Percentiles rank a stretch among this genome's conserved stretches.
Conservation (phyloP, 805 yeast species). For the Danielia reshetovae region DNA sequence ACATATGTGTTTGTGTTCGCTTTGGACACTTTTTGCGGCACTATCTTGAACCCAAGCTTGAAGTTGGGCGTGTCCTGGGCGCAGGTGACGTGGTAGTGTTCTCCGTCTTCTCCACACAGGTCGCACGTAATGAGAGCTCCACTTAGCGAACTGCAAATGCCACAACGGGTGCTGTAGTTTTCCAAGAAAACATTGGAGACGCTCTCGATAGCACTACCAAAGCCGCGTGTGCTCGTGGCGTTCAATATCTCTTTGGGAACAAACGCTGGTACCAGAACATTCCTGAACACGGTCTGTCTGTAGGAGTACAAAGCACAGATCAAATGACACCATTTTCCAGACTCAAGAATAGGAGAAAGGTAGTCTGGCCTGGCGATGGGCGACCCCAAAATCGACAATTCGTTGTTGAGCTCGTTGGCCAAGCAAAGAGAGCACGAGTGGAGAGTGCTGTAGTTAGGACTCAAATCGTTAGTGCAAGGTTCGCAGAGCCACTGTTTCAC, state of each 20-base stretch:
- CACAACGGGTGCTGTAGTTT: constrained; percentile 36
- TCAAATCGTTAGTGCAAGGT: constrained; percentile 65
- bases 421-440: constrained; percentile 68
- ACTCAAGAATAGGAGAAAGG: constrained; percentile 57
- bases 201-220: constrained; percentile 22
- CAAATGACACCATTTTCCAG: constrained; percentile 75
- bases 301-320: constrained; percentile 61
- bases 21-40: constrained; percentile 17
- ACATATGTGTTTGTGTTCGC: constrained; percentile 12
- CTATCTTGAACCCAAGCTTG: constrained; percentile 51
- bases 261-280: constrained; percentile 7
- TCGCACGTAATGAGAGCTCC: constrained; percentile 52
- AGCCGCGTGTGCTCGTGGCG: constrained; percentile 4
- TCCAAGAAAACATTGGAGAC: constrained; percentile 24
- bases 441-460: constrained; percentile 53
- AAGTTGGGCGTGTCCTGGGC: constrained; percentile 46
- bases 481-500: constrained; percentile 72
- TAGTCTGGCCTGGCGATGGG: constrained; percentile 52
- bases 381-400: constrained; percentile 40
- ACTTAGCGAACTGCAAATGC: constrained; percentile 40
- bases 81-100: constrained; percentile 51
- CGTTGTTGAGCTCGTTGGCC: constrained; percentile 48
- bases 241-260: constrained; percentile 6
- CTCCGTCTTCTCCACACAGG: constrained; percentile 31
- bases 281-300: constrained; percentile 24